phyloP scores from a whole-genome alignment of 139 green algal species.

The Spirogloea muscicola region DNA sequence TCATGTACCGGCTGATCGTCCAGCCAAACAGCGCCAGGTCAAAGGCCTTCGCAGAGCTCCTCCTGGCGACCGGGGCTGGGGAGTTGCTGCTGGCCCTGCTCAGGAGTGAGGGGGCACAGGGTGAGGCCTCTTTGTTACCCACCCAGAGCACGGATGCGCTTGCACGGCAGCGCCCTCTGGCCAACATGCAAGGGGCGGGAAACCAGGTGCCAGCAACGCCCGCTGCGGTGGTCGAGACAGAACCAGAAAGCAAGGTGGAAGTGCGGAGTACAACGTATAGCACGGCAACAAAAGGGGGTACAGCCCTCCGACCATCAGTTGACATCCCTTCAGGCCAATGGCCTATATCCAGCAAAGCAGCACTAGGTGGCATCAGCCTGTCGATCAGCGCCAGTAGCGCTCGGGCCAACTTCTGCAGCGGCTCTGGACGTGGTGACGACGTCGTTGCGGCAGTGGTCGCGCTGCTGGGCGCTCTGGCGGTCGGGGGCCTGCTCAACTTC shows the following conservation, averaged over 20 bases:
- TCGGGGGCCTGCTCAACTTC: conserved; percentile 10
- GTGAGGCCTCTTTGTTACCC: conserved; percentile 4
- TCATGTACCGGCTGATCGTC: conserved; percentile 36
- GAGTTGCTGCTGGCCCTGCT: conserved; percentile 38
- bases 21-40: conserved; percentile 34
- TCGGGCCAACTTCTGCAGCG: conserved; percentile 4
- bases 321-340: too few relatives aligned
- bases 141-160: too few relatives aligned
- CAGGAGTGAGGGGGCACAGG: conserved; percentile 18
- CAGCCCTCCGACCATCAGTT: neutral
- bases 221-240: too few relatives aligned
- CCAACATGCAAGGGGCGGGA: too few relatives aligned
- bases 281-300: neutral
- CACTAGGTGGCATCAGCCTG: neutral
- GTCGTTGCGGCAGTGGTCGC: conserved; percentile 26
- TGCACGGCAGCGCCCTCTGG: too few relatives aligned
- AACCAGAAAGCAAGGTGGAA: neutral
- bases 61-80: conserved; percentile 1
- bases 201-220: too few relatives aligned
- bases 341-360: conserved; percentile 2
- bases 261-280: too few relatives aligned
- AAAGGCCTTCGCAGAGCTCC: conserved; percentile 17
- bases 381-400: neutral
- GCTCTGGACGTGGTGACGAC: conserved; percentile 14
- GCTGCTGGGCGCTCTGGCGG: conserved; percentile 23